These are phyloP conservation scores for Monosporascus sp. DNA, from an alignment of 2,329 filamentous ascomycete species.

Conservation along the genomic window DNA sequence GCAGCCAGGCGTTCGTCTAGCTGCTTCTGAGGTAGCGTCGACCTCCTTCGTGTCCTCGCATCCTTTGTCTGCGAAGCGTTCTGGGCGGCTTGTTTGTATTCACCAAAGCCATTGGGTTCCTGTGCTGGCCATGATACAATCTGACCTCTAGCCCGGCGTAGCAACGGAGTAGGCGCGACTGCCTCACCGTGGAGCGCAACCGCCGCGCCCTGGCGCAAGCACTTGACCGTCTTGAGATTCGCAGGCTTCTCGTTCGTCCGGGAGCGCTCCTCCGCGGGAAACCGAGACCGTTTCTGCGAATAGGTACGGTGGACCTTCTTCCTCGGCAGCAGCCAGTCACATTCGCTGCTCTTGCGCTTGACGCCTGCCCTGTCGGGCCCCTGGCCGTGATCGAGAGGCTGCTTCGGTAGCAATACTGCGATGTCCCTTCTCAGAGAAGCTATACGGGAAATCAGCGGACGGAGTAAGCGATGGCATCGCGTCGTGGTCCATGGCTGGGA, in stretches of 20 bases:
- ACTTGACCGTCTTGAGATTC: constrained; percentile 10
- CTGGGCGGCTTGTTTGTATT: not conserved
- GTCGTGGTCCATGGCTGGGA: constrained; percentile 34
- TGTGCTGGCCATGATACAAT: constrained; percentile 15
- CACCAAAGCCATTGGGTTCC: not conserved
- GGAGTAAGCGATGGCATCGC: constrained; percentile 37
- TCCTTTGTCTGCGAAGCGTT: not conserved
- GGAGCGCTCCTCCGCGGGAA: not conserved
- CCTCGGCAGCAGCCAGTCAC: constrained; percentile 20
- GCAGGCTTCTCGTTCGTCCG: not conserved
- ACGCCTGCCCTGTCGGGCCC: constrained; percentile 6
- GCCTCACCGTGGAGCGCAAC: constrained; percentile 16
- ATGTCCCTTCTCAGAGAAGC: constrained; percentile 32
- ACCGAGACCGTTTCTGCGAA: constrained; percentile 17
- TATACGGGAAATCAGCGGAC: constrained; percentile 37
- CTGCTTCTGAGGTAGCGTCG: constrained; percentile 8
- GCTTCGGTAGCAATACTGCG: constrained; percentile 7
- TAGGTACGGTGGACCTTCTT: constrained; percentile 27
- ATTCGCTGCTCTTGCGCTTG: constrained; percentile 6
- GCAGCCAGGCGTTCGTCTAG: constrained; percentile 30
- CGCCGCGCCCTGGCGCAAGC: constrained; percentile 4
- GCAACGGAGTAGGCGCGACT: constrained; percentile 21
- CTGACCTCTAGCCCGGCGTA: constrained; percentile 24
- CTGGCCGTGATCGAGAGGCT: not conserved
- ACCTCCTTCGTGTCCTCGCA: constrained; percentile 4